phyloP scores from a whole-genome alignment of 352 stramenopile genomes.

The Phytophthora fragariae region DNA sequence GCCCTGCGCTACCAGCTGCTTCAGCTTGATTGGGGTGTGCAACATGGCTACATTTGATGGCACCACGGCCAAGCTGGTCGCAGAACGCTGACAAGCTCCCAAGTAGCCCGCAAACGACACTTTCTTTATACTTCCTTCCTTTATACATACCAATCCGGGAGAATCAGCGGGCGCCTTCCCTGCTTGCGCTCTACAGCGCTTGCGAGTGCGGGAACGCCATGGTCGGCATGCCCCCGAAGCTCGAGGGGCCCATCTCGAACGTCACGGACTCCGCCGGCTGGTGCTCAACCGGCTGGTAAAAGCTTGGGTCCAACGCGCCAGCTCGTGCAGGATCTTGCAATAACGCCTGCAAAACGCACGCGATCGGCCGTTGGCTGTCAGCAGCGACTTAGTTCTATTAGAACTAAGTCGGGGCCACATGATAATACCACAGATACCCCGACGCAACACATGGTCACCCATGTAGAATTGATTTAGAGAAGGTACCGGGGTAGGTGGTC shows the following conservation, averaged over 20 bases:
- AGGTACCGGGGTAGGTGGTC: too few species aligned
- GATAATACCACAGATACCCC: too few species aligned
- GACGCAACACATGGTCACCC: too few species aligned
- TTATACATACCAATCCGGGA: slow-evolving; percentile 35
- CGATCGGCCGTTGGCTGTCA: slow-evolving; percentile 34
- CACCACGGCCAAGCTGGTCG: not conserved
- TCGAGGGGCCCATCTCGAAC: slow-evolving; percentile 35
- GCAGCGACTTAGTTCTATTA: too few species aligned
- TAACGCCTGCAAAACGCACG: slow-evolving; percentile 42
- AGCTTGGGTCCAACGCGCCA: slow-evolving; percentile 36
- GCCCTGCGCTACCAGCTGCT: slow-evolving; percentile 20
- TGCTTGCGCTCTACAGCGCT: slow-evolving; percentile 21
- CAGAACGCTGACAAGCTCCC: not conserved
- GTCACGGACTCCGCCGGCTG: slow-evolving; percentile 22
- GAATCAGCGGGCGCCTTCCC: not conserved
- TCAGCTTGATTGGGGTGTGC: slow-evolving; percentile 4
- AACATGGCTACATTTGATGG: slow-evolving; percentile 24
- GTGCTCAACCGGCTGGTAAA: slow-evolving; percentile 42
- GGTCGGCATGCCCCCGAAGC: slow-evolving; percentile 27
- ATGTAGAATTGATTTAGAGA: too few species aligned
- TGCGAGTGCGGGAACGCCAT: slow-evolving; percentile 42
- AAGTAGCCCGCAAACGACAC: slow-evolving; percentile 29
- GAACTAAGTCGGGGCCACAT: too few species aligned
- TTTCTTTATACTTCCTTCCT: slow-evolving; percentile 33
- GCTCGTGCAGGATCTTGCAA: slow-evolving; percentile 46